Evolutionary conservation across 768 basidiomycete species (phyloP).

Genomic region (Amanita pallidorosea): DNA sequence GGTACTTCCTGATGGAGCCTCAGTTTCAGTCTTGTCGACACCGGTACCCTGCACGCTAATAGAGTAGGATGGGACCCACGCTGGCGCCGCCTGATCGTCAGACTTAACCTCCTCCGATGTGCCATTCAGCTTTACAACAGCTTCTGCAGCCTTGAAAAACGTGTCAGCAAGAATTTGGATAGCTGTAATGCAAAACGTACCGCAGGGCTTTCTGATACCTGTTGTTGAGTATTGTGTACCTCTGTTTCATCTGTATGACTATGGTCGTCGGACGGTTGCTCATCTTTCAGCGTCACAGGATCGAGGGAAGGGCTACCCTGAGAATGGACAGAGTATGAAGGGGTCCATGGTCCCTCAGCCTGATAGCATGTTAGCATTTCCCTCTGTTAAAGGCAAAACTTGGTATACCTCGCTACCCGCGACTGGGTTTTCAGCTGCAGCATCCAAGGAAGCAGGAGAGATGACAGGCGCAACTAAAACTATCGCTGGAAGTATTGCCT

Average conservation of each 20-base stretch:
- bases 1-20: not conserved
- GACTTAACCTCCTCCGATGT: no score
- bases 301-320: slow-evolving; percentile 14
- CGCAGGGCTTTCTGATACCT: not conserved
- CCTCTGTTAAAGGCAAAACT: not conserved
- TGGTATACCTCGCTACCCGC: not conserved
- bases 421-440: not conserved
- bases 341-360: slow-evolving; percentile 19
- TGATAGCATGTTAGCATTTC: not conserved
- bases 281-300: slow-evolving; percentile 6
- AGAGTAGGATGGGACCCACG: slow-evolving; percentile 15
- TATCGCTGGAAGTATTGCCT: not conserved
- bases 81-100: not conserved
- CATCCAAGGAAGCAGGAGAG: not conserved
- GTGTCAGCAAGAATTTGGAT: no score
- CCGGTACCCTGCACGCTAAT: slow-evolving; percentile 13
- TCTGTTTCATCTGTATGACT: not conserved
- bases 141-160: no score
- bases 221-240: slow-evolving; percentile 1
- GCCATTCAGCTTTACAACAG: no score
- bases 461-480: not conserved
- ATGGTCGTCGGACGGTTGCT: not conserved
- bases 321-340: slow-evolving; percentile 27
- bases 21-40: not conserved
- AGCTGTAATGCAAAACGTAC: not conserved